Evolutionary conservation across 352 stramenopile genomes (phyloP), one percentile per base, ranked within the genome.

Genomic region (Pythium myriotylum): DNA sequence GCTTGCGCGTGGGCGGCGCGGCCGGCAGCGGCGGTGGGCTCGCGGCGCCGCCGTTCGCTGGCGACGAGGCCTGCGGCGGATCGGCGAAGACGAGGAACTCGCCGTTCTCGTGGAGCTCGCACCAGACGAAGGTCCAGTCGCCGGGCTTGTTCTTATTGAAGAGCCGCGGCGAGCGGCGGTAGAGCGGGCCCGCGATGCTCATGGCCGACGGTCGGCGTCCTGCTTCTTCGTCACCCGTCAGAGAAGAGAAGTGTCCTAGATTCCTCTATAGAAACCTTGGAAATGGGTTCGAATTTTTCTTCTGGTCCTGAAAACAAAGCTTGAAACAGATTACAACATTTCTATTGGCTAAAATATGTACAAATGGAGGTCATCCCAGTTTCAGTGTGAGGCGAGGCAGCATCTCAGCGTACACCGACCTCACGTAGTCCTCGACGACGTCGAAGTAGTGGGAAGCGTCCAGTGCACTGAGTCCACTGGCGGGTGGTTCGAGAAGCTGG

Each of bases 101-200:
- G 39, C 84, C 86, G 14, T 70, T 71, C 35, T 84, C 76, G 27
- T 88, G 59, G 54, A 95, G 70, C 56, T 91, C 72, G 55, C 86
- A 93, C 82, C 81, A 95, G 24, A 93, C 86, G 23, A 86, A 66
- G 32, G 73, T 88, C 86, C 86, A 95, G 56, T 92, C 81, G 14
- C 81, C 84, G 4, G 80, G 72, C 59, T 88, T 88, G 63, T 70
- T 88, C 43, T 74, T 78, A 70, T 70, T 88, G 59, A 90, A 90
- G 24, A 90, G 74, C 66, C 84, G 77, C 59, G 77, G 79, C 42
- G 77, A 81, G 50, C 79, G 84, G 53, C 81, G 79, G 56, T 92
- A 92, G 9, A 92, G 72, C 66, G 77, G 80, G 17, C 84, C 79
- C 13, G 81, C 76, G 66, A 92, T 70, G 65, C 72, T 88, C 80